Base-by-base conservation (phyloP, 768 basidiomycete genomes). In the Sporobolomyces pararoseus region DNA sequence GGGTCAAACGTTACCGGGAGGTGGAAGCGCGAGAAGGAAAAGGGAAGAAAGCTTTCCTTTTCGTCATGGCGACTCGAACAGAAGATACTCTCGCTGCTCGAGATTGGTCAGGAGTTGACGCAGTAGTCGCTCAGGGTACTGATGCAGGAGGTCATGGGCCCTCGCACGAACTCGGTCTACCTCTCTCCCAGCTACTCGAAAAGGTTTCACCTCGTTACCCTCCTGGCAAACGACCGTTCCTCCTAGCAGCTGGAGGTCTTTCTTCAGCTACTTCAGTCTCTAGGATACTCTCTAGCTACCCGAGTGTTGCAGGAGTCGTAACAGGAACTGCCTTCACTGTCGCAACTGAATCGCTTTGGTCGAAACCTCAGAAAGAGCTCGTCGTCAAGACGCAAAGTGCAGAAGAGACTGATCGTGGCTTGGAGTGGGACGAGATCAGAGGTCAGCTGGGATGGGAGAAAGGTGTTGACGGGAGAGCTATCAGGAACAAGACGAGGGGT, bases 71-170 rank as follows among this genome's bases (percentile, higher is more conserved):
- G n/a, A 82, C 83, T 49, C 85, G 85, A 46, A 82, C 84, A 12
- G 80, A 85, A 66, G 84, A 88, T 65, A 88, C 87, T 10, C 79
- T 83, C 25, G 71, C 82, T 62, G 89, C 89, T 25, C 77, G 82
- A n/a, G 81, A 84, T n/a, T 89, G 86, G 85, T 84, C 86, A 4
- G 59, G 59, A 73, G 85, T 82, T 12, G 90, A 92, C 77, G 84
- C 86, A 44, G 79, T 92, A 64, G 86, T 92, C 23, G 87, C 85
- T 3, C 90, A 92, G 85, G 90, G 90, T 6, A 85, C 82, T 65
- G 90, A 92, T 79, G 84, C 88, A 46, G 90, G 90, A 12, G 90
- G 90, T 32, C 90, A 91, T 79, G 89, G 88, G 10, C 63, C 72
- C 0, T 44, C 60, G 4, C 79, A 82, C 54, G 72, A 79, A 27